Base-by-base conservation (phyloP, 805 yeast genomes). In the Starmerella bacillaris region DNA sequence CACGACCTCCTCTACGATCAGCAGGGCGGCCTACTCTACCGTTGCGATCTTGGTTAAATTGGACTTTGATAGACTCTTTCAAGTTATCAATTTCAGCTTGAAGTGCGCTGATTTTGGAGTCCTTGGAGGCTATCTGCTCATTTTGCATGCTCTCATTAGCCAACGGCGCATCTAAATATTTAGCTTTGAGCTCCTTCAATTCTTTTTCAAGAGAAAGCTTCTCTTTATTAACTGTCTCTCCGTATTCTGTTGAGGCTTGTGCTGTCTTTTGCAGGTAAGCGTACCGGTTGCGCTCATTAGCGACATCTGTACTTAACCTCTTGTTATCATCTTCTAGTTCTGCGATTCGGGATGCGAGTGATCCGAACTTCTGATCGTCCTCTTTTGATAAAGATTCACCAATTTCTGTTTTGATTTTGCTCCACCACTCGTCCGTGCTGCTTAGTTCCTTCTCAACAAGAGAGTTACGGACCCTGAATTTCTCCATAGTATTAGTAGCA, bases 171-270 rank as follows among this genome's bases (percentile, higher is more conserved):
- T 41, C 41, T 3, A 57, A 54, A 3, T 74, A 55, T 34, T 64
- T 60, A 5, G 63, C 63, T 38, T 65, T 63, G 24, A 73, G 48
- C 4, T 61, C 60, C 48, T 64, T 55, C n/a, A 64, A 61, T 37
- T 59, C 45, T 8, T 36, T 6, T n/a, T 18, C 7, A 3, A 41
- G 33, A 15, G 15, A 26, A 8, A 33, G 38, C 8, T 24, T 17
- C 24, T 37, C 44, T 16, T 24, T 31, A 3, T 29, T 12, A 11
- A 34, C 17, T 27, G 26, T 35, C 6, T 21, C 50, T 35, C 34
- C 44, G 38, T 31, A 42, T 24, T 50, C 53, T 1, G 47, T 47
- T 3, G 56, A 51, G 3, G 57, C 51, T 3, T 42, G 39, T 1
- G 52, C 40, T 2, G 58, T 55, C 33, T 46, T 41, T 31, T 54